A percentile compares a stretch with the other conserved stretches of the same genome.
These are phyloP conservation scores for Tuber borchii DNA, from an alignment of 495 filamentous ascomycete species.

Conservation along the genomic window DNA sequence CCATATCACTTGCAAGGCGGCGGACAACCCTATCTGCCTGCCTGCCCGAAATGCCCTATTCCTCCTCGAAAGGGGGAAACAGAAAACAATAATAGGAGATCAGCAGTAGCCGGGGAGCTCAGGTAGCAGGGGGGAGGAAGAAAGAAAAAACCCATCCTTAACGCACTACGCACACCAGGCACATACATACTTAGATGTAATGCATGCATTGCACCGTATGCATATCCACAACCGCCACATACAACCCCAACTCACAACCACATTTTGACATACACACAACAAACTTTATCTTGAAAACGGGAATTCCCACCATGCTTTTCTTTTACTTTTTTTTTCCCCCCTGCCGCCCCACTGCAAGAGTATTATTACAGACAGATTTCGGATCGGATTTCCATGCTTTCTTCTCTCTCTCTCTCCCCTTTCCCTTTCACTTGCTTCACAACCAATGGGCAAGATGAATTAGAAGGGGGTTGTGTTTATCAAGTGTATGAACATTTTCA, in stretches of 20 bases:
- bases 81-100: neutral
- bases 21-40: neutral
- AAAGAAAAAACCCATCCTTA: neutral
- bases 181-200: neutral
- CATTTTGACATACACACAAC: neutral
- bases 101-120: neutral
- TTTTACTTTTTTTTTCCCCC: neutral
- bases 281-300: neutral
- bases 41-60: neutral
- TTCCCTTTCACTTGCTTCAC: neutral
- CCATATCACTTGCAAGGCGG: neutral
- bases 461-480: neutral
- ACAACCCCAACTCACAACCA: neutral
- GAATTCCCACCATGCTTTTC: neutral
- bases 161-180: neutral
- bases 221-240: neutral
- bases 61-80: neutral
- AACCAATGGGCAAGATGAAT: neutral
- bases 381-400: neutral
- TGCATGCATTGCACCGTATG: neutral
- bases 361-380: neutral
- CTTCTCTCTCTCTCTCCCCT: neutral
- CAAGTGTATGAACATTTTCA: neutral
- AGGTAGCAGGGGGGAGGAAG: neutral
- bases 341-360: neutral